A percentile compares a stretch with the other conserved stretches of the same genome.
These are phyloP conservation scores for Celoporthe dispersa DNA, from an alignment of 2,329 filamentous ascomycete genomes.

Conservation along the genomic window DNA sequence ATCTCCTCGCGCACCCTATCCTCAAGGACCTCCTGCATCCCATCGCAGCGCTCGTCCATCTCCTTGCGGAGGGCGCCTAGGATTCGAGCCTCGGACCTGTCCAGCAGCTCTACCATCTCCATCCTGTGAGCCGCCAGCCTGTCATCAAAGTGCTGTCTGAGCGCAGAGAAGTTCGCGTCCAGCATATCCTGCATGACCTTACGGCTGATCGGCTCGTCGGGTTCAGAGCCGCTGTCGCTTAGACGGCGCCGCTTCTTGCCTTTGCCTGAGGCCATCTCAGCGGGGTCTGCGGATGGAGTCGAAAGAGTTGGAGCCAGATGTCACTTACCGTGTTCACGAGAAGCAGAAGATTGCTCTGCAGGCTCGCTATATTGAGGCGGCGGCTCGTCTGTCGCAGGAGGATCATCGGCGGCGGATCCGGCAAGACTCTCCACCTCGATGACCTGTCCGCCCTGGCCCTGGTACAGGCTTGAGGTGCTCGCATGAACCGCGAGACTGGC, in stretches of 20 bases:
- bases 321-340: background rate
- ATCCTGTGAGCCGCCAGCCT: constrained; percentile 10
- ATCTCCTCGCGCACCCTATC: constrained; percentile 11
- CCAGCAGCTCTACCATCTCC: constrained; percentile 14
- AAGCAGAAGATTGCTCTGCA: background rate
- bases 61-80: constrained; percentile 7
- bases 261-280: background rate
- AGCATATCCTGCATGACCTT: constrained; percentile 11
- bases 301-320: background rate
- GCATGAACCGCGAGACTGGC: constrained; percentile 11
- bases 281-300: background rate
- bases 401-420: background rate
- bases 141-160: constrained; percentile 14
- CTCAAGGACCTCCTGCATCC: constrained; percentile 1
- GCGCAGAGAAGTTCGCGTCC: constrained; percentile 3
- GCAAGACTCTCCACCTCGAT: constrained; percentile 17
- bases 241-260: constrained; percentile 21
- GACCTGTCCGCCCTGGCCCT: constrained; percentile 19
- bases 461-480: constrained; percentile 17
- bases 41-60: constrained; percentile 12
- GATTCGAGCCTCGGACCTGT: constrained; percentile 10
- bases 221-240: constrained; percentile 1
- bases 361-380: constrained; percentile 21
- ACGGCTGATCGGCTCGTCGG: background rate
- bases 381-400: background rate